Base-by-base conservation (phyloP, 2,329 filamentous ascomycete species). In the Gremmenia infestans region DNA sequence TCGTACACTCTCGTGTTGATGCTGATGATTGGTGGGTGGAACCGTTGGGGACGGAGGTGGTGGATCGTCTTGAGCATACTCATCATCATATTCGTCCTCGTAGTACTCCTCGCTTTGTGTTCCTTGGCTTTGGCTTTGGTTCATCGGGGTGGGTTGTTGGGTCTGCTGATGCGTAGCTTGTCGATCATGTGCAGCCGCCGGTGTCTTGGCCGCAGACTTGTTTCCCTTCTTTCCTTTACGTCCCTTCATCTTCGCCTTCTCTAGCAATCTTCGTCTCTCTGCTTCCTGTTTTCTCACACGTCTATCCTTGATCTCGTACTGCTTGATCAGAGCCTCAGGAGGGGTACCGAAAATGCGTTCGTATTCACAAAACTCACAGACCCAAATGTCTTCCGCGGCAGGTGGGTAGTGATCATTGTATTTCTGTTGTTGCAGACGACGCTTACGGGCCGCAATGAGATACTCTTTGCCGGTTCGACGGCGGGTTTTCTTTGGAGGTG, bases 291-390 rank as follows among this genome's bases (percentile, higher is more conserved):
- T 89, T 49, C 91, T 86, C 69, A 90, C 86, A 58, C 88, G 87
- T 37, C 91, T 86, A 68, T 97, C 94, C 71, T 96, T 97, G 70
- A 93, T 89, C 73, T 99, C 94, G 69, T 97, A 99, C 60, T 91
- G 85, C 42, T 89, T 83, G 60, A 97, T 95, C 53, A 99, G 75
- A 50, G 91, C 91, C 65, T 83, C 81, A 0, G 94, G 94, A 2
- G 89, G 89, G 52, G 81, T 81, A n/a, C 93, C 93, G 70, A 96
- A 97, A 50, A 99, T 97, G 52, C 85, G 84, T 73, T 97, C 93
- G 69, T 97, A 99, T 72, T 99, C 94, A 76, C 94, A 99, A 70
- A 97, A 97, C 68, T 97, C 90, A 73, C 94, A 99, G 48, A 97
- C 91, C 89, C 92, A 97, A 50, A 91, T 81, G 59, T 96, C 89